phyloP scores from a whole-genome alignment of 345 rosid species.

The Brassica juncea region DNA sequence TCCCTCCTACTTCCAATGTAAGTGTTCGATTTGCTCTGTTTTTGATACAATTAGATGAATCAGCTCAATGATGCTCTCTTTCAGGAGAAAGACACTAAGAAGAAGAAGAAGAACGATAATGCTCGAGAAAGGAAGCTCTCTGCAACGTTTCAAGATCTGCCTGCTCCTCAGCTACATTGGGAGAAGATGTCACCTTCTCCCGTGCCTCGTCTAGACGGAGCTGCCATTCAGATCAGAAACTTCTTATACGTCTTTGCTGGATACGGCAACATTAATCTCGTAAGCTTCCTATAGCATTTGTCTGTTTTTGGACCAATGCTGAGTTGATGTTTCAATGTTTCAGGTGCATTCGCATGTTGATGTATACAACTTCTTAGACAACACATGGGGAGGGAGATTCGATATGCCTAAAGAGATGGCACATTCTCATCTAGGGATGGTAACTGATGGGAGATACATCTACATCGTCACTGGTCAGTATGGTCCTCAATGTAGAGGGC shows the following conservation, averaged over 20 bases:
- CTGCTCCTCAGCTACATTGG: conserved; percentile 78
- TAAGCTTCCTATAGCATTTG: conserved; percentile 18
- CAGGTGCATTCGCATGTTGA: conserved; percentile 97
- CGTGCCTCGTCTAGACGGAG: conserved; percentile 95
- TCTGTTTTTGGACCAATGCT: not conserved
- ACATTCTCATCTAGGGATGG: conserved; percentile 99
- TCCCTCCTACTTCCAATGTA: conserved; percentile 34
- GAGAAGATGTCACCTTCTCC: conserved; percentile 86
- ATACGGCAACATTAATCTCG: conserved; percentile 78
- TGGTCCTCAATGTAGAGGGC: conserved; percentile 95
- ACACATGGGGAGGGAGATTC: conserved; percentile 87
- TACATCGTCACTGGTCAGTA: conserved; percentile 84
- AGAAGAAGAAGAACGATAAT: conserved; percentile 15
- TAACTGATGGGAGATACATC: conserved; percentile 82
- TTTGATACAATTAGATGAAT: not conserved
- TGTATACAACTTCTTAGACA: conserved; percentile 72
- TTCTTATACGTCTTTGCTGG: conserved; percentile 89
- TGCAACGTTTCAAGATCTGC: conserved; percentile 89
- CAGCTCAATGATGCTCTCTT: not conserved
- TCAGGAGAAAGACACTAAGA: not conserved
- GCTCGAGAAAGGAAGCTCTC: conserved; percentile 61
- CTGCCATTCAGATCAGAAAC: conserved; percentile 79
- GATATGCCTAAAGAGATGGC: conserved; percentile 99
- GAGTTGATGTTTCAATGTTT: not conserved
- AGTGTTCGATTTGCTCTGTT: not conserved